Evolutionary conservation across 441 rosid genomes (phyloP).

Genomic region (Flueggea neowawraea): DNA sequence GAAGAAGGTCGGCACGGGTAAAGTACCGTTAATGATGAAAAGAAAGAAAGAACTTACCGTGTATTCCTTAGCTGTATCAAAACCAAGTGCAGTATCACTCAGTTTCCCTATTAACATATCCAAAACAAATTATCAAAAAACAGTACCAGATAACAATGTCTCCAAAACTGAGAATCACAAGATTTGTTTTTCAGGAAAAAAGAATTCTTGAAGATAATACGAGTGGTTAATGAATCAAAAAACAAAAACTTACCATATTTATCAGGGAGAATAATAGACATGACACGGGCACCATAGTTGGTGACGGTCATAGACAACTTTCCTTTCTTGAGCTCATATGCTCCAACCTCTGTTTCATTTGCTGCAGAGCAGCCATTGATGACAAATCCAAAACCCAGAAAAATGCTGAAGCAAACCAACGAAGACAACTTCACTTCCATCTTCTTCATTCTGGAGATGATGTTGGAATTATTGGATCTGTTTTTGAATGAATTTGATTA

Average conservation of each 20-base stretch:
- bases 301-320: slow-evolving; percentile 57
- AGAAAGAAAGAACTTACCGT: slow-evolving; percentile 29
- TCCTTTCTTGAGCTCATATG: slow-evolving; percentile 76
- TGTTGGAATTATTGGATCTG: too few species aligned
- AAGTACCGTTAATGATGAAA: background rate
- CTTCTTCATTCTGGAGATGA: background rate
- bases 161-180: background rate
- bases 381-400: slow-evolving; percentile 23
- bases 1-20: background rate
- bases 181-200: background rate
- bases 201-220: background rate
- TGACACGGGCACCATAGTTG: slow-evolving; percentile 81
- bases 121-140: background rate
- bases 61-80: slow-evolving; percentile 53
- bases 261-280: slow-evolving; percentile 69
- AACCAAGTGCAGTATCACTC: slow-evolving; percentile 76
- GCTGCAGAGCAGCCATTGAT: slow-evolving; percentile 10
- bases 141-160: background rate
- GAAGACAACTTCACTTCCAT: slow-evolving; percentile 37
- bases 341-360: slow-evolving; percentile 25
- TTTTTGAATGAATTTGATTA: too few species aligned
- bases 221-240: too few species aligned
- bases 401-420: slow-evolving; percentile 24
- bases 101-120: slow-evolving; percentile 44
- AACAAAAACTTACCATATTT: slow-evolving; percentile 37